phyloP scores from a whole-genome alignment of 1,139 yeast species.

The Candida dubliniensis region DNA sequence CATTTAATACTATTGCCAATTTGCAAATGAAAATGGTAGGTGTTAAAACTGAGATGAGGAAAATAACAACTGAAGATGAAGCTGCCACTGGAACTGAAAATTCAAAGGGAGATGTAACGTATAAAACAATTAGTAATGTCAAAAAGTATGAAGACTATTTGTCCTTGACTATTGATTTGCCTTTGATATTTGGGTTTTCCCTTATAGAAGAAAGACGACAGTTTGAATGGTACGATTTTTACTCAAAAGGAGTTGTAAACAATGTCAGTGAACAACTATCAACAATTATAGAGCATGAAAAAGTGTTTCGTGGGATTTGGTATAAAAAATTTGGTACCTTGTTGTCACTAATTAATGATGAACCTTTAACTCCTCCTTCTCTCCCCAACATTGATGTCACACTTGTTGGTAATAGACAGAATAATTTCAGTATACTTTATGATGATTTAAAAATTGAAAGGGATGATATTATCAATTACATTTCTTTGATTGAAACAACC shows the following conservation, averaged over 20 bases:
- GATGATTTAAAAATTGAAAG: constrained; percentile 34
- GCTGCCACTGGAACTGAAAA: not conserved
- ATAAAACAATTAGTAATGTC: constrained; percentile 28
- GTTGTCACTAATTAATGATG: constrained; percentile 26
- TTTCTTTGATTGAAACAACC: constrained; percentile 27
- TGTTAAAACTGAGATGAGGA: constrained; percentile 31
- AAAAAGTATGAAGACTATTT: constrained; percentile 47
- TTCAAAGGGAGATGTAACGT: constrained; percentile 14
- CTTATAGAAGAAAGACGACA: constrained; percentile 71
- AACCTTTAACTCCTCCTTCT: constrained; percentile 18
- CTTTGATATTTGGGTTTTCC: constrained; percentile 76
- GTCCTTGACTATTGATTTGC: constrained; percentile 68
- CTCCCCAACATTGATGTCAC: constrained; percentile 47
- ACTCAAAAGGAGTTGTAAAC: constrained; percentile 49
- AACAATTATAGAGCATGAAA: constrained; percentile 58
- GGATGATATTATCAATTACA: constrained; percentile 40
- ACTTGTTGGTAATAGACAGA: constrained; percentile 26
- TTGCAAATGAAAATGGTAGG: constrained; percentile 43
- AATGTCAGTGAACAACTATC: constrained; percentile 63
- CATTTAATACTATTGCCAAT: constrained; percentile 36
- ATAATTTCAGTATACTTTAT: constrained; percentile 23
- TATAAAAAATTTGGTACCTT: constrained; percentile 54
- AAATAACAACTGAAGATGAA: constrained; percentile 12
- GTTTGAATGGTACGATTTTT: constrained; percentile 61
- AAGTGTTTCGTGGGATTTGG: constrained; percentile 62